Conservation (phyloP, 1,284 basidiomycete species). For the Meripilus lineatus region DNA sequence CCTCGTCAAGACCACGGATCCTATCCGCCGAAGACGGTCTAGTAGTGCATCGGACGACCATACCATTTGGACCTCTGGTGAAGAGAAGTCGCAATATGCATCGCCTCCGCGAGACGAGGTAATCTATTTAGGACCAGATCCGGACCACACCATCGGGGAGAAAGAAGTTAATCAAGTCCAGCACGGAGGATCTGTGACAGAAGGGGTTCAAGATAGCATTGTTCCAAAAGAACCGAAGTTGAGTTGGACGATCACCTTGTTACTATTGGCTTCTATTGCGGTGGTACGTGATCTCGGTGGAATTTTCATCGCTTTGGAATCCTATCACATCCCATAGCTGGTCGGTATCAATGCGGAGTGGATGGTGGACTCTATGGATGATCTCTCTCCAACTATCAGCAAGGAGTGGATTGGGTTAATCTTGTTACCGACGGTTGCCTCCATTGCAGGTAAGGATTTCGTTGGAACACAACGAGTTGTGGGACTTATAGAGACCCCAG, state of each 20-base stretch:
- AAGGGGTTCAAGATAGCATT: neutral
- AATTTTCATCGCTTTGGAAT: neutral
- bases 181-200: neutral
- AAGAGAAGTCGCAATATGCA: neutral
- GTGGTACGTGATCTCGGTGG: slow-evolving; percentile 1
- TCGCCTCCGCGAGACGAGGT: neutral
- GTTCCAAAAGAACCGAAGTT: slow-evolving; percentile 6
- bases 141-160: neutral
- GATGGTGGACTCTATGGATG: slow-evolving; percentile 77
- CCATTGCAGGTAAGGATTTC: slow-evolving; percentile 59
- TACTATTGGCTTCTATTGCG: slow-evolving; percentile 3
- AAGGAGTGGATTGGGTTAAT: slow-evolving; percentile 85
- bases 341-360: slow-evolving; percentile 85
- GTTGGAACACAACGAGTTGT: slow-evolving; percentile 8
- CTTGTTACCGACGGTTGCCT: slow-evolving; percentile 84
- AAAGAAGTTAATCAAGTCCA: neutral
- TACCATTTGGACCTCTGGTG: neutral
- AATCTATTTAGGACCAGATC: neutral
- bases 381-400: slow-evolving; percentile 51
- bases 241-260: slow-evolving; percentile 8
- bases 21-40: neutral
- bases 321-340: slow-evolving; percentile 35
- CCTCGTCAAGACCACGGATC: neutral
- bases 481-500: slow-evolving; percentile 31
- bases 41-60: neutral